These are phyloP conservation scores for Hypoxylon fuscum DNA, from an alignment of 495 filamentous ascomycete species.

Conservation along the genomic window DNA sequence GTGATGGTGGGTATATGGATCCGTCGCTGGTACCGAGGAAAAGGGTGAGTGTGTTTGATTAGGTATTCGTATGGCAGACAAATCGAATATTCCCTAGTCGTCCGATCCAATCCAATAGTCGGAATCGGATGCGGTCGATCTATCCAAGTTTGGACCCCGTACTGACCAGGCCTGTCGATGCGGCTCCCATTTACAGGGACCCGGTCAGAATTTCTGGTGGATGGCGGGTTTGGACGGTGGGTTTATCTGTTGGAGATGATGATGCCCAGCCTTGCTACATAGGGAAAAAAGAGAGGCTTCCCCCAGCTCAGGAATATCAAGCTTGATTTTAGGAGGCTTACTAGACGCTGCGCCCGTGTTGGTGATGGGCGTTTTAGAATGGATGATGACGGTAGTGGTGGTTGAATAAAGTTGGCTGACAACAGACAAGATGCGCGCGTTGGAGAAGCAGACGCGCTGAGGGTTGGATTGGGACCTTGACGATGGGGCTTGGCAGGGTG, in stretches of 20 bases:
- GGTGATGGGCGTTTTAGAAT: constrained; percentile 3
- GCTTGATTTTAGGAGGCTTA: constrained; percentile 12
- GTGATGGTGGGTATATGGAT: constrained; percentile 11
- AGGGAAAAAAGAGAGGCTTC: constrained; percentile 1
- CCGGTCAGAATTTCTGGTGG: constrained; percentile 11
- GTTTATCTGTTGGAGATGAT: constrained; percentile 3
- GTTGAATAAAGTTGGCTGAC: constrained; percentile 7
- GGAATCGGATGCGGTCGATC: constrained; percentile 36
- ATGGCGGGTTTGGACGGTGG: constrained; percentile 9
- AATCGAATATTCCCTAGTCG: constrained; percentile 40
- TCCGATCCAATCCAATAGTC: constrained; percentile 38
- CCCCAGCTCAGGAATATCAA: not conserved
- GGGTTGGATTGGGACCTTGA: constrained; percentile 15
- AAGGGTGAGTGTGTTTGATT: constrained; percentile 33
- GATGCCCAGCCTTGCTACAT: constrained; percentile 18
- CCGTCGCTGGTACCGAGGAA: constrained; percentile 17
- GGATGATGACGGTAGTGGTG: constrained; percentile 12
- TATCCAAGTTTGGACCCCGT: constrained; percentile 39
- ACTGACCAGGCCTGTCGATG: constrained; percentile 39
- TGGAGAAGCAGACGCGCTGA: constrained; percentile 13
- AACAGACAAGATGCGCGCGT: no score
- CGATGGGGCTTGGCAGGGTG: not conserved
- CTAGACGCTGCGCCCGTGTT: constrained; percentile 19
- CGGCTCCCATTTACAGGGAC: constrained; percentile 39
- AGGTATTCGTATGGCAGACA: constrained; percentile 35